Evolutionary conservation across 495 filamentous ascomycete genomes (phyloP), one percentile per base, ranked within the genome.

Genomic region (Aspergillus wentii): DNA sequence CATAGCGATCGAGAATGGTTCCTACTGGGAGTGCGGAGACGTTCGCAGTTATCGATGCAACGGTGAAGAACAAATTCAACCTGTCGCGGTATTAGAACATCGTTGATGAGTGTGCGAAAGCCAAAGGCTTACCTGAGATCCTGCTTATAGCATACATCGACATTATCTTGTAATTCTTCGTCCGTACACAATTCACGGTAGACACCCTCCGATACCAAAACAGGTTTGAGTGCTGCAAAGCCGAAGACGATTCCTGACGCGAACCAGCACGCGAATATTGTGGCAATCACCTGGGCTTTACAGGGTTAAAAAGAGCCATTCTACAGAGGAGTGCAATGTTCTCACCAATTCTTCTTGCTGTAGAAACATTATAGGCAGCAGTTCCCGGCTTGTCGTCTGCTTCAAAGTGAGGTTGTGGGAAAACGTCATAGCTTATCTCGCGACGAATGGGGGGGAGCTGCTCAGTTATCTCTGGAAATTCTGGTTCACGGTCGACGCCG

Each of bases 241-340:
- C 83, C 83, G 55, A 86, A 88, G 4, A 86, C 79, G 35, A 84
- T 69, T 1, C 83, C 83, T 3, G 83, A 75, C 4, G 79, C 76
- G 34, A 80, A 62, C 46, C 82, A 78, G 51, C 80, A 83, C 41
- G 78, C 77, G 9, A 82, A 46, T 5, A 80, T 67, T 1, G 79
- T 79, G 29, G 71, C 56, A 13, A 57, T 46, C 1, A 85, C 78
- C 59, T 84, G 81, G 18, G 66, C 76, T 81, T 30, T 4, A 20
- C 5, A 6, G n/a, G 20, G 31, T 38, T 33, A 33, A 29, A 43
- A 32, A 32, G 17, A 8, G 5, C 32, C 28, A 34, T 28, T 10
- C 40, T 58, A 51, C 10, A 17, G 26, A 28, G 11, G 1, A 2
- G n/a, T 40, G 5, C 5, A 2, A 14, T 40, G n/a, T n/a, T n/a